These are phyloP conservation scores for Zalerion maritima DNA, from an alignment of 495 filamentous ascomycete genomes.

Conservation along the genomic window DNA sequence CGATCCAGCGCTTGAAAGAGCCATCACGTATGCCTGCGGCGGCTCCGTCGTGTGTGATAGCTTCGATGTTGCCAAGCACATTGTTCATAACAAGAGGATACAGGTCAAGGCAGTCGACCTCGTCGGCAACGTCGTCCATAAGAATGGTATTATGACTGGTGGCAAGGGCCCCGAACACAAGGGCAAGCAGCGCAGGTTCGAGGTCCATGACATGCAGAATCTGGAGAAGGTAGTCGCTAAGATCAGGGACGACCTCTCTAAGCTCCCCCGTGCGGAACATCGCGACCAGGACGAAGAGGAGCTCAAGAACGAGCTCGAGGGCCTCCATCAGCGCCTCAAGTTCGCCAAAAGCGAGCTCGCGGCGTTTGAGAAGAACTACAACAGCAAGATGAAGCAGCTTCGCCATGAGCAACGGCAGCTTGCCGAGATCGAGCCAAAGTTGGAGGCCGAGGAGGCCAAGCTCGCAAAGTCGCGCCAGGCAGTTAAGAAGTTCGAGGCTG, in stretches of 20 bases:
- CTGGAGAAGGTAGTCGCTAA: conserved; percentile 53
- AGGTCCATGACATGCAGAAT: conserved; percentile 76
- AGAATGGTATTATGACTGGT: conserved; percentile 95
- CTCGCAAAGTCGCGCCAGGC: conserved; percentile 50
- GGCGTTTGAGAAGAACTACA: conserved; percentile 70
- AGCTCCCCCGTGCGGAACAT: conserved; percentile 60
- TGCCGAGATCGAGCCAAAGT: conserved; percentile 61
- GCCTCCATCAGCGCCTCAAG: conserved; percentile 62
- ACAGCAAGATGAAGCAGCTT: conserved; percentile 74
- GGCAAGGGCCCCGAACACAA: conserved; percentile 61
- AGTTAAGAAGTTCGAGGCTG: conserved; percentile 54
- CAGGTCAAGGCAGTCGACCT: conserved; percentile 89
- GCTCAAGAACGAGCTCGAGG: conserved; percentile 63
- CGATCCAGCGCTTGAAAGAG: conserved; percentile 70
- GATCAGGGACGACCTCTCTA: conserved; percentile 53
- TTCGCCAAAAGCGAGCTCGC: conserved; percentile 62
- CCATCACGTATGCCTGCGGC: conserved; percentile 87
- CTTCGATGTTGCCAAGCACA: conserved; percentile 66
- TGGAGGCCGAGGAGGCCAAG: conserved; percentile 50
- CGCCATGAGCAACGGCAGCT: conserved; percentile 56
- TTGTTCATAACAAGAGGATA: conserved; percentile 72
- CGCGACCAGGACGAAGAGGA: conserved; percentile 62
- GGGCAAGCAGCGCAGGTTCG: conserved; percentile 67
- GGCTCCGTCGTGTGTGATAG: conserved; percentile 93
- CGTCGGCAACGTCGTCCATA: conserved; percentile 88